Evolutionary conservation across 257 asterid genomes (phyloP), one percentile per base, ranked within the genome.

Genomic region (Phtheirospermum japonicum): DNA sequence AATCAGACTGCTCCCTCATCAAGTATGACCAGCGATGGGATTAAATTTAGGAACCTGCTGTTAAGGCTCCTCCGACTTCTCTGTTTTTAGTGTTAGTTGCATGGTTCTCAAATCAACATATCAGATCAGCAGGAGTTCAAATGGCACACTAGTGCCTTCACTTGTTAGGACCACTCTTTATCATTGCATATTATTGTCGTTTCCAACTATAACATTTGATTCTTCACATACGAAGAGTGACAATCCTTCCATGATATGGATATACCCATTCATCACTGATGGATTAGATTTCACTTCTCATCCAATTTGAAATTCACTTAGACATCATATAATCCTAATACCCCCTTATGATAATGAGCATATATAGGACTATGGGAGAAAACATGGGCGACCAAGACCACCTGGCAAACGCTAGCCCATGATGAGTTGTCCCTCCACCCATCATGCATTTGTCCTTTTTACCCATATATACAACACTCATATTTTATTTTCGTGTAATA

Each of bases 1-100:
- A 61, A 54, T 46, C 56, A 65, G 49, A 13, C 50, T 57, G 68
- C 53, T 39, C 66, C 55, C 30, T 59, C 60, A 55, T 59, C 60
- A 55, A 45, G 61, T 12, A 40, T 42, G 57, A 42, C 26, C 32
- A 49, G 17, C 19, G 32, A 34, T 67, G 16, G 64, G 48, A 52
- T 16, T 20, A 45, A 33, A 55, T 43, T 3, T 13, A 40, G 31
- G 28, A 65, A 39, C 43, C 4, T 19, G 60, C 40, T 34, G n/a
- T 7, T 23, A 65, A n/a, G 59, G 51, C 4, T n/a, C 55, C 33
- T 23, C 56, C 39, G n/a, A 7, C 52, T 32, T 46, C 56, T 48
- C 32, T 50, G 23, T 48, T 28, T n/a, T 59, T 18, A 55, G 33
- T 34, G 57, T 30, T n/a, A 40, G 26, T 40, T 54, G 6, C 49